Base-by-base conservation (phyloP, 192 early-diverging fungal genomes). In the Podila epigama region DNA sequence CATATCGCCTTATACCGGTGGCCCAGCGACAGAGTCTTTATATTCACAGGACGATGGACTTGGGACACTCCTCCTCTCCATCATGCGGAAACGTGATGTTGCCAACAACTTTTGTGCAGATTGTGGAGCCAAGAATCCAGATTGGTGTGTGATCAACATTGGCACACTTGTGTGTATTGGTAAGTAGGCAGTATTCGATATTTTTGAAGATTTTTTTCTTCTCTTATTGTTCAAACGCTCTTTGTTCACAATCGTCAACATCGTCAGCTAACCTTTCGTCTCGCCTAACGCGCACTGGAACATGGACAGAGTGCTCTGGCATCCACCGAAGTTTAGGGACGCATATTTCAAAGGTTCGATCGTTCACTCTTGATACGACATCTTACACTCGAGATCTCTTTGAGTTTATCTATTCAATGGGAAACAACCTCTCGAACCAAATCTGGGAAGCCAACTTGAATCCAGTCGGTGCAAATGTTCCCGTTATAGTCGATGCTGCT, bases 341-440 rank as follows among this genome's bases (percentile, higher is more conserved):
- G 28, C 90, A 92, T 54, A 87, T 92, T 22, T 88, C 90, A 9
- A 92, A 92, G 60, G 84, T 91, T 20, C 86, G 90, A 18, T 91
- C 91, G 0, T 63, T 92, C 33, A 92, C 86, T 0, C 61, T 92
- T 15, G 91, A 92, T 50, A 89, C 79, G 12, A 80, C 78, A 15
- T 83, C 85, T 1, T 92, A 89, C 80, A 89, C 89, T 4, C 88
- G 83, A 51, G 90, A 92, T 42, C 80, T 91, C 31, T 52, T 89
- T 18, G 83, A 83, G 39, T 79, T 91, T 29, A 79, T 92, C 42
- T 72, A 65, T 18, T 66, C 85, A 5, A 79, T 90, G 13, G 88
- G 91, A 8, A 92, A 92, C 75, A 83, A 79, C 6, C 52, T 83
- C 42, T 87, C 84, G 10, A 92, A 92, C 78, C 42, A 75, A 1